Evolutionary conservation across 306 rosid genomes (phyloP), one percentile per base, ranked within the genome.

Genomic region (Vigna radiata): DNA sequence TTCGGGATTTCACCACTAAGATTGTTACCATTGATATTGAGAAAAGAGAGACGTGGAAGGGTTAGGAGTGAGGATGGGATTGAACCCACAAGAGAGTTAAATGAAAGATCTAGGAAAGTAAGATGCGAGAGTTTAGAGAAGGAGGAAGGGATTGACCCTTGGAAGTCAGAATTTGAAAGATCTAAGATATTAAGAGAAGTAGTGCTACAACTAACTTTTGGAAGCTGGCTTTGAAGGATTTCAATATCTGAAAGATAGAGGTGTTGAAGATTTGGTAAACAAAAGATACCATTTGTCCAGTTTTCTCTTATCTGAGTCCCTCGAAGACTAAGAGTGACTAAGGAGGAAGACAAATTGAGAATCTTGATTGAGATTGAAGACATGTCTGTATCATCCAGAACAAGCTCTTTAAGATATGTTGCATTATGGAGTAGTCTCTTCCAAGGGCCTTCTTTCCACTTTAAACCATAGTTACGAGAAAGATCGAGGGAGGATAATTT

Each of bases 11-110:
- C 13, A 61, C 67, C 63, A 23, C 16, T 23, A 4, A 56, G 36
- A 23, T 1, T 0, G 0, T 5, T 23, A 23, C 0, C 0, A 4
- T 23, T 0, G n/a, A 56, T n/a, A 21, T 5, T 56, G n/a, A 56
- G 63, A 23, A 19, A 10, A 19, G 62, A 9, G 11, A 21, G 63
- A 23, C 4, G 36, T 56, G 63, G 63, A 56, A 56, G 63, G 63
- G 63, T 23, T 23, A 56, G 13, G 36, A 56, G 63, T 23, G 63
- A 56, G 27, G 36, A 55, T 9, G 62, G 62, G 33, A 55, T 19
- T 55, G 33, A 29, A 33, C 6, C 7, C 7, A 33, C 7, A 33
- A 6, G 7, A 33, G 37, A 33, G 1, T 4, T 5, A 33, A 0
- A 6, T 33, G 37, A 6, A 1, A 33, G 37, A 1, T 5, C 7